Evolutionary conservation across 2,329 filamentous ascomycete species (phyloP).

Genomic region (Nigrospora sphaerica): DNA sequence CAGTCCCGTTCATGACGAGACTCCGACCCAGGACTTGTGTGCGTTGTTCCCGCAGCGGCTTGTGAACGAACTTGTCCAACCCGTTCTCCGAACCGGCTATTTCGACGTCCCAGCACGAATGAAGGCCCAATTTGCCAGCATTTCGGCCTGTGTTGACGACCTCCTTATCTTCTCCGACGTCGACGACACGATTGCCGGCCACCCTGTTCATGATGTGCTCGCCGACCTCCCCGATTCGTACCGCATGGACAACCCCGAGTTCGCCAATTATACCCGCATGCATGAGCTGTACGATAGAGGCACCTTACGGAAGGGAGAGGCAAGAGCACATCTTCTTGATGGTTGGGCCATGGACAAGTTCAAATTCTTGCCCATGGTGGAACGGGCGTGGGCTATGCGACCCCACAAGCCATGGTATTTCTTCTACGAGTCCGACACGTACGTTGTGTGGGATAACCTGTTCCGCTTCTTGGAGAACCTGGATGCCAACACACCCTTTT

Average conservation of each 20-base stretch:
- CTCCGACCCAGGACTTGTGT: constrained; percentile 14
- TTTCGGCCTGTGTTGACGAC: constrained; percentile 41
- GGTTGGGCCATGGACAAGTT: constrained; percentile 50
- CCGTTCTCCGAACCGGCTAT: constrained; percentile 40
- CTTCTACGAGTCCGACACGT: constrained; percentile 50
- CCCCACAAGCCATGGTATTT: constrained; percentile 46
- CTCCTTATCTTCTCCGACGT: constrained; percentile 45
- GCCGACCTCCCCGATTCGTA: constrained; percentile 34
- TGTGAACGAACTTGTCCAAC: constrained; percentile 14
- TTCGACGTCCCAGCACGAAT: constrained; percentile 31
- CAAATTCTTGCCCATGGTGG: constrained; percentile 50
- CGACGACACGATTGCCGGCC: constrained; percentile 34
- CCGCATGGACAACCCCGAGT: constrained; percentile 24
- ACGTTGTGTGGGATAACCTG: constrained; percentile 34
- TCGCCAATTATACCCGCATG: constrained; percentile 33
- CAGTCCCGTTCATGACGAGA: constrained; percentile 7
- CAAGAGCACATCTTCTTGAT: constrained; percentile 10
- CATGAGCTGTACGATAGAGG: constrained; percentile 1
- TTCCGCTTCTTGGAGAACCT: constrained; percentile 42
- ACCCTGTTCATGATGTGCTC: constrained; percentile 36
- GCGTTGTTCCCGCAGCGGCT: constrained; percentile 18
- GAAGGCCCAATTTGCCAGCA: constrained; percentile 40
- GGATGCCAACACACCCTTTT: constrained; percentile 33
- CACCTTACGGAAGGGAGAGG: neutral
- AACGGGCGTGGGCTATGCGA: constrained; percentile 38